Evolutionary conservation across 73 alveolate species (phyloP), one percentile per base, ranked within the genome.

Genomic region (Paramecium caudatum): DNA sequence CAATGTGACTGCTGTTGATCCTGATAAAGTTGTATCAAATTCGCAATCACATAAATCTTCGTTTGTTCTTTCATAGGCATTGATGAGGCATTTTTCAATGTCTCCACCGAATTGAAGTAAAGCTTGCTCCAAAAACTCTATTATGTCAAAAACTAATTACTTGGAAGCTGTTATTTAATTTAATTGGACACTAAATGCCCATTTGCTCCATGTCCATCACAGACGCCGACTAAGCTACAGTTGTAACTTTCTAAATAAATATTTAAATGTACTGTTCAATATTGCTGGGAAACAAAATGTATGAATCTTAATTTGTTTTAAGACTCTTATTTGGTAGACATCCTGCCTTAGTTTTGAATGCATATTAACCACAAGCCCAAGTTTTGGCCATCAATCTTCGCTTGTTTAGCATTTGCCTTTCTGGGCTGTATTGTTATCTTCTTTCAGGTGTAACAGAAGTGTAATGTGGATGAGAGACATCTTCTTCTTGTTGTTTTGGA

Each of bases 1-100:
- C 4, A 91, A 97, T 37, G 96, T 46, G 13, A 97, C 61, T 16
- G 92, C 86, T 74, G 92, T 93, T 49, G 93, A 92, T 91, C 96
- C 92, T 50, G 83, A 50, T 65, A 94, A 92, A 47, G 90, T 70
- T 47, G 83, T 61, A 50, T 95, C 95, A 48, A 84, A 86, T 47
- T 94, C 91, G 7, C 93, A 82, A 43, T 94, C 84, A 48, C 17
- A 48, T 34, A 83, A 55, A 16, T 83, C 92, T 34, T 83, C 46
- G 61, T 83, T 83, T 5, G 92, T 83, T 17, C 46, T 50, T 17
- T 83, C 80, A 30, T 55, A 83, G 19, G 85, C 85, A n/a, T 46
- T 13, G 8, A 16, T 17, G 6, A 83, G 12, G 13, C 50, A 65
- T 47, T 19, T 48, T 50, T 55, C 69, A 33, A 83, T 83, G 36